Conservation (phyloP, 2,329 filamentous ascomycete genomes). For the Colletotrichum sidae region DNA sequence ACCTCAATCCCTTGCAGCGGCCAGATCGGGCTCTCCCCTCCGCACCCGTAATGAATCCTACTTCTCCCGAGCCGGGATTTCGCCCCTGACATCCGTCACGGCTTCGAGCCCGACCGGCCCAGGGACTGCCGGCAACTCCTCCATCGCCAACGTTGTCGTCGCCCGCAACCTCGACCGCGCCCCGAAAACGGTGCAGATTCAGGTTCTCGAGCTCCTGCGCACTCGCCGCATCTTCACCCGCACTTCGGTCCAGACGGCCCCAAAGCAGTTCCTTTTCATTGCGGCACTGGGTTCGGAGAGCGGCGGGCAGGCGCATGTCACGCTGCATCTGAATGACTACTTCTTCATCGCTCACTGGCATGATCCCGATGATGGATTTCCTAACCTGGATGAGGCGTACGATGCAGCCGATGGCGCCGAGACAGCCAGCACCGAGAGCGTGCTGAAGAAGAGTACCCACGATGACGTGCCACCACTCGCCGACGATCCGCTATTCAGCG, state of each 20-base stretch:
- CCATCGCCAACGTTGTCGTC: conserved; percentile 85
- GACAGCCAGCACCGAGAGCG: conserved; percentile 55
- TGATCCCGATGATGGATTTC: conserved; percentile 76
- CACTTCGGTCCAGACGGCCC: conserved; percentile 78
- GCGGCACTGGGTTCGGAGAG: conserved; percentile 70
- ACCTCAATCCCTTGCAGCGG: conserved; percentile 43
- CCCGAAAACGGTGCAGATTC: conserved; percentile 82
- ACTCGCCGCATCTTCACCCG: conserved; percentile 82
- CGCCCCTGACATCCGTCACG: conserved; percentile 44
- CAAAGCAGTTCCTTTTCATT: conserved; percentile 83
- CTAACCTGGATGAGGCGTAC: conserved; percentile 76
- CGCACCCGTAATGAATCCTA: conserved; percentile 39
- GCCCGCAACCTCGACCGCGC: conserved; percentile 83
- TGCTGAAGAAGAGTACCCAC: conserved; percentile 53
- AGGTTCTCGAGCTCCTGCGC: conserved; percentile 81
- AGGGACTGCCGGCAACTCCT: conserved; percentile 38
- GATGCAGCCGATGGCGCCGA: conserved; percentile 46
- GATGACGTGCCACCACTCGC: conserved; percentile 8
- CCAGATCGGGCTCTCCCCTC: conserved; percentile 42
- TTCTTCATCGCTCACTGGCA: conserved; percentile 93
- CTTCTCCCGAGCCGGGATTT: conserved; percentile 41
- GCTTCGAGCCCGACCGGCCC: conserved; percentile 37
- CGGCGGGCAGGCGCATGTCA: conserved; percentile 62
- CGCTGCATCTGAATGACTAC: conserved; percentile 78
- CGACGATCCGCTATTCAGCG: conserved; percentile 52